Conservation (phyloP, 1,284 basidiomycete genomes). For the Ustilago lituana region DNA sequence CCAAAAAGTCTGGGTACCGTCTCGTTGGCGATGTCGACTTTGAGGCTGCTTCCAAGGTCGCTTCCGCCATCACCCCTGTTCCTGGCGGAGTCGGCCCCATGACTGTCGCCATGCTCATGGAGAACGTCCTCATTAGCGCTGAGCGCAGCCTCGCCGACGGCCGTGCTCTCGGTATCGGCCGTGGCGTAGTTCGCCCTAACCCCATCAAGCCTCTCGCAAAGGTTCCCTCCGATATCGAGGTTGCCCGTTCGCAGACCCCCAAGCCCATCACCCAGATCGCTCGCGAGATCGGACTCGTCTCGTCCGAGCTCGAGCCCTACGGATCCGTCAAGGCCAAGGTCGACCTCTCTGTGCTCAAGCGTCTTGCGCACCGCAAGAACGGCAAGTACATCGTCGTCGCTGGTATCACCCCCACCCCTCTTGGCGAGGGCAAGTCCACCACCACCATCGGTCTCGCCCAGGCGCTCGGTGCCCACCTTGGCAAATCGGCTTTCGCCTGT, state of each 20-base stretch:
- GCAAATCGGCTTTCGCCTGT: slow-evolving; percentile 92
- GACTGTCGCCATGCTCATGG: slow-evolving; percentile 99
- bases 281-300: slow-evolving; percentile 84
- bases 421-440: slow-evolving; percentile 98
- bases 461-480: slow-evolving; percentile 92
- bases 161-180: slow-evolving; percentile 73
- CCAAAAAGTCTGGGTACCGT: slow-evolving; percentile 94
- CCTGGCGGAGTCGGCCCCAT: slow-evolving; percentile 95
- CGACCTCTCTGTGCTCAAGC: slow-evolving; percentile 85
- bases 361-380: slow-evolving; percentile 84
- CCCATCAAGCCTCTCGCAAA: slow-evolving; percentile 80
- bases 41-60: slow-evolving; percentile 78
- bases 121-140: slow-evolving; percentile 87
- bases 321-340: slow-evolving; percentile 98
- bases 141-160: slow-evolving; percentile 78
- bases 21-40: slow-evolving; percentile 97
- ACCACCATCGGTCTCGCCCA: slow-evolving; percentile 98
- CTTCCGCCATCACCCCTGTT: slow-evolving; percentile 93
- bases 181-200: slow-evolving; percentile 78
- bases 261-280: slow-evolving; percentile 87
- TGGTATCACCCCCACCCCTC: slow-evolving; percentile 96
- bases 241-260: slow-evolving; percentile 92
- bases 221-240: slow-evolving; percentile 86
- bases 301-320: slow-evolving; percentile 91
- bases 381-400: slow-evolving; percentile 98